Conservation (phyloP, 2,329 filamentous ascomycete species). For the Rosellinia necatrix region DNA sequence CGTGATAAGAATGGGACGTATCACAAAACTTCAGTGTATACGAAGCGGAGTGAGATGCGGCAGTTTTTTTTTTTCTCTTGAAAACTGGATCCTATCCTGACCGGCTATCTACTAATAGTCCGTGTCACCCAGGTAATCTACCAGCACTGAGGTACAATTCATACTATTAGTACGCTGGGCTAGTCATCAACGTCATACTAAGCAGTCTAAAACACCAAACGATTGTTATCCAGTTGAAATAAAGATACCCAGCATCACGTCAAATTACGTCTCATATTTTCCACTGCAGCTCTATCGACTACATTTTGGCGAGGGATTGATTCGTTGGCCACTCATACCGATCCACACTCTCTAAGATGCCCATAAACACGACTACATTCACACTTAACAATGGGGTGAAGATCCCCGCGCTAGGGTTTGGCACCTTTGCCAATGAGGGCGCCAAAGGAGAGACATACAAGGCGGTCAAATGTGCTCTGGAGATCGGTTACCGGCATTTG, state of each 20-base stretch:
- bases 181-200: not conserved
- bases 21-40: not conserved
- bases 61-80: conserved; percentile 5
- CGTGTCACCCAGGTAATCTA: not conserved
- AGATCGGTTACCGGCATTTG: conserved; percentile 68
- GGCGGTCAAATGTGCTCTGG: conserved; percentile 67
- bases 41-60: not conserved
- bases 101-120: too few relatives aligned
- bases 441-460: conserved; percentile 61
- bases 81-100: conserved; percentile 13
- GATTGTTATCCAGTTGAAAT: not conserved
- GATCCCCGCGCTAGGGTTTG: conserved; percentile 67
- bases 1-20: conserved; percentile 10
- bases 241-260: not conserved
- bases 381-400: conserved; percentile 58
- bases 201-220: not conserved
- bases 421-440: conserved; percentile 71
- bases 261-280: too few relatives aligned
- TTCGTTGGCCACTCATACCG: not conserved
- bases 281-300: not conserved
- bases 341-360: conserved; percentile 18
- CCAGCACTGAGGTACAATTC: not conserved
- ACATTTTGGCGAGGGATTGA: not conserved
- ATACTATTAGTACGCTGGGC: not conserved
- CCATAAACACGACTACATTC: conserved; percentile 42